phyloP scores from a whole-genome alignment of 2,329 filamentous ascomycete species.

The Phyllosticta citrichinensis region DNA sequence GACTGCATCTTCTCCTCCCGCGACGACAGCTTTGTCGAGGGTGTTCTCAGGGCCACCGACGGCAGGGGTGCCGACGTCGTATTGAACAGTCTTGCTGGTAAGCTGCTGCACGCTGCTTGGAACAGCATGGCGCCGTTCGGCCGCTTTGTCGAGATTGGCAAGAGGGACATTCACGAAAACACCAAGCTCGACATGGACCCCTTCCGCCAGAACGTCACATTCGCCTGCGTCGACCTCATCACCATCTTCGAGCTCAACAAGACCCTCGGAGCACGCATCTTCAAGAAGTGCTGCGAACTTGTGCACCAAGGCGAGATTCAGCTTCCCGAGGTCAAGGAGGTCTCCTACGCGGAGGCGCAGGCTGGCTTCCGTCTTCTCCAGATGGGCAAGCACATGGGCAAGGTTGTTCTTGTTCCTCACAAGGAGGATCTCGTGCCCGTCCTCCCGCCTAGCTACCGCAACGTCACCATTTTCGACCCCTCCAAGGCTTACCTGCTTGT shows the following conservation, averaged over 20 bases:
- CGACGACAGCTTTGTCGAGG: slow-evolving; percentile 17
- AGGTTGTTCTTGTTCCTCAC: slow-evolving; percentile 14
- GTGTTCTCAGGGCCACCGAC: slow-evolving; percentile 18
- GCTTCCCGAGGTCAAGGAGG: slow-evolving; percentile 12
- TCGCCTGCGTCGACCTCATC: slow-evolving; percentile 3
- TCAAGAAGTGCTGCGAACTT: not conserved
- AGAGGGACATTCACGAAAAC: slow-evolving; percentile 9
- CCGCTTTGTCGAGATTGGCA: slow-evolving; percentile 18
- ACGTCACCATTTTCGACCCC: not conserved
- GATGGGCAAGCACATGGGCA: slow-evolving; percentile 11
- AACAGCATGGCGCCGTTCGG: slow-evolving; percentile 32
- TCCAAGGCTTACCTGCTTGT: slow-evolving; percentile 10
- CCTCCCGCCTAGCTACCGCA: not conserved
- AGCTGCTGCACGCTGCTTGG: slow-evolving; percentile 29
- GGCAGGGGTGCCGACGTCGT: slow-evolving; percentile 27
- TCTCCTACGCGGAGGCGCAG: slow-evolving; percentile 11
- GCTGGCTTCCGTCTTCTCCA: slow-evolving; percentile 15
- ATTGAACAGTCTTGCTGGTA: slow-evolving; percentile 19
- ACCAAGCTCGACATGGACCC: slow-evolving; percentile 4
- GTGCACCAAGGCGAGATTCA: not conserved
- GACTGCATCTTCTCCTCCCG: slow-evolving; percentile 23
- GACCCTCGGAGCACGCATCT: not conserved
- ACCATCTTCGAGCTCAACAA: not conserved
- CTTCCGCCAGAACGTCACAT: slow-evolving; percentile 5
- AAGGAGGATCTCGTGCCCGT: not conserved